Conservation (phyloP, 805 yeast genomes). For the Yarrowia sp. region DNA sequence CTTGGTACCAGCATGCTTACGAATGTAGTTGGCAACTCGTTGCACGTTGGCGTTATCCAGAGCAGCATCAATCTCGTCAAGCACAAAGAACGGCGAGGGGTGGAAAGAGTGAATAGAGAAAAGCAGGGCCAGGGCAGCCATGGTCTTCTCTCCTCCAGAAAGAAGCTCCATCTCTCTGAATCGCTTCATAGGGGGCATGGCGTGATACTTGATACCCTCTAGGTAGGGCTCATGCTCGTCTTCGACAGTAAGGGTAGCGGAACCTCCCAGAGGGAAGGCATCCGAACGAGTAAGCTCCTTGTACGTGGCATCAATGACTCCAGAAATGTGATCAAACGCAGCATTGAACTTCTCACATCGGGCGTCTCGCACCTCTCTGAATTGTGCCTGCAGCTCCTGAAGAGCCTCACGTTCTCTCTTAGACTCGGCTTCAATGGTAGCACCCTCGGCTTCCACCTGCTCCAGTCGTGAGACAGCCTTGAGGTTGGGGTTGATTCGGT, state of each 20-base stretch:
- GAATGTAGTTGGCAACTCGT: slow-evolving; percentile 84
- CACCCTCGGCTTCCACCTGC: slow-evolving; percentile 68
- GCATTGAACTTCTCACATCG: slow-evolving; percentile 70
- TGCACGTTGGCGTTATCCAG: slow-evolving; percentile 88
- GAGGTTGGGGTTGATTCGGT: slow-evolving; percentile 73
- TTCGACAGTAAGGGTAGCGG: slow-evolving; percentile 87
- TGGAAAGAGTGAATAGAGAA: slow-evolving; percentile 90
- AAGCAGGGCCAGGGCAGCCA: slow-evolving; percentile 91
- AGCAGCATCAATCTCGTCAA: slow-evolving; percentile 99
- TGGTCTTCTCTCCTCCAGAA: slow-evolving; percentile 96
- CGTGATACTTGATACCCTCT: slow-evolving; percentile 85
- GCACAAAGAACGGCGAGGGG: slow-evolving; percentile 94
- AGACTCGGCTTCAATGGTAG: slow-evolving; percentile 69
- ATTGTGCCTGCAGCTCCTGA: slow-evolving; percentile 51
- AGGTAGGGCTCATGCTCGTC: slow-evolving; percentile 89
- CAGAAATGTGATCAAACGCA: slow-evolving; percentile 79
- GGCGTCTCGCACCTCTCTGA: slow-evolving; percentile 62
- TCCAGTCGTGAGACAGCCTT: slow-evolving; percentile 78
- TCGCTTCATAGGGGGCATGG: slow-evolving; percentile 95
- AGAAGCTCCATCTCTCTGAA: slow-evolving; percentile 90
- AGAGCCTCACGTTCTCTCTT: slow-evolving; percentile 62
- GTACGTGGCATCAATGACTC: slow-evolving; percentile 75
- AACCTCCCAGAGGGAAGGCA: slow-evolving; percentile 83
- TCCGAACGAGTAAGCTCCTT: slow-evolving; percentile 81
- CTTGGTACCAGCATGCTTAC: slow-evolving; percentile 69